Base-by-base conservation (phyloP, 176 grass and related monocot species). In the Poa annua region DNA sequence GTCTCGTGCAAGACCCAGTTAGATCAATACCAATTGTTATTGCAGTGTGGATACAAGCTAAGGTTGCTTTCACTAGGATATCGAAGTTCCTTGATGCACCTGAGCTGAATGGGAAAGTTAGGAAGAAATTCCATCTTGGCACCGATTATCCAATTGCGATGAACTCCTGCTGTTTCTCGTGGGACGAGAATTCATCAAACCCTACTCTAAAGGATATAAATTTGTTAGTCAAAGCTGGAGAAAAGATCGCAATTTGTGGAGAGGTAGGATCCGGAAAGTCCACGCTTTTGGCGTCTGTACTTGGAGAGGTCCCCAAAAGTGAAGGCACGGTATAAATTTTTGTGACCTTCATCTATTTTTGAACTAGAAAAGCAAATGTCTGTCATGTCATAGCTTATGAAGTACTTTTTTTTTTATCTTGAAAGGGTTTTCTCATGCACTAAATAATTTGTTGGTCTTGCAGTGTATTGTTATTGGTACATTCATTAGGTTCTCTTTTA, bases 251-350 rank as follows among this genome's bases (percentile, higher is more conserved):
- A 59, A 92, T 99, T 59, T 99, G 96, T 76, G 96, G 93, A 16
- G 96, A 99, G 78, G 96, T 99, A 83, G 96, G 96, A 42, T 96
- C 93, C 0, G 96, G 96, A 76, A 99, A 99, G 54, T 96, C 96
- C 29, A 99, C 89, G 56, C 89, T 99, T 78, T 80, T 96, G 77
- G 91, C 93, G 71, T 83, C 96, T 77, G 74, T 95, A 83, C 89
- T 96, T 12, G 91, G 96, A 81, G 96, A 99, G 83, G 75, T 99
- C 66, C 85, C 69, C 0, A 89, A 85, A 82, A 93, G 78, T 14
- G 64, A 81, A 56, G 93, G 96, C 83, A 86, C 1, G 85, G 96
- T 99, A 96, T 76, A 77, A 33, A 88, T 85, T 54, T 59, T 1
- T 80, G 22, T 26, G 21, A 32, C 33, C 55, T 65, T 67, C 65